phyloP scores from a whole-genome alignment of 345 rosid species.

The Eutrema japonicum region DNA sequence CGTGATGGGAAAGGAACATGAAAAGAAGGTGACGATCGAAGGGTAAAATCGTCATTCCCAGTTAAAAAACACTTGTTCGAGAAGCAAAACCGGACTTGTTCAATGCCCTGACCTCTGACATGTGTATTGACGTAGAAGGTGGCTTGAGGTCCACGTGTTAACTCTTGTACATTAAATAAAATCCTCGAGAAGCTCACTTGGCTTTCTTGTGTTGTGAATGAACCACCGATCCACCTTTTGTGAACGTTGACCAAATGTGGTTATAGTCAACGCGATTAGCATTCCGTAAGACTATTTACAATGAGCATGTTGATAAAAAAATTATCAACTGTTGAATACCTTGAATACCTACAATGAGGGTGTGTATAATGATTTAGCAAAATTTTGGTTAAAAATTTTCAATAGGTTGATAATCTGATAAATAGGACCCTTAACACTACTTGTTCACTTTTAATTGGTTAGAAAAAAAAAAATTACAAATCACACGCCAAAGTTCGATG shows the following conservation, averaged over 20 bases:
- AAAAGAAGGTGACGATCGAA: conserved; percentile 21
- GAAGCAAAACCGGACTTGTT: conserved; percentile 33
- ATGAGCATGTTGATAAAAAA: too few relatives aligned
- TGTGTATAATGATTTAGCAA: too few relatives aligned
- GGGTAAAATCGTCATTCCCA: not conserved
- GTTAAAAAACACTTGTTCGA: conserved; percentile 25
- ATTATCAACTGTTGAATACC: too few relatives aligned
- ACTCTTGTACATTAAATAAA: not conserved
- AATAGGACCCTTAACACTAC: too few relatives aligned
- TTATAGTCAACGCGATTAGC: too few relatives aligned
- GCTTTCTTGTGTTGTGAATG: not conserved
- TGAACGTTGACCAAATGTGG: not conserved
- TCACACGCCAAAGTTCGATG: too few relatives aligned
- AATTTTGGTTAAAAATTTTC: too few relatives aligned
- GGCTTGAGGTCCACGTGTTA: conserved; percentile 29
- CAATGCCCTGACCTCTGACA: conserved; percentile 29
- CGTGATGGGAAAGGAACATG: conserved; percentile 30
- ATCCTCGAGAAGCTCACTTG: conserved; percentile 28
- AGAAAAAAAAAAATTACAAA: too few relatives aligned
- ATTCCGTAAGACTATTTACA: too few relatives aligned
- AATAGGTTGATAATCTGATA: too few relatives aligned
- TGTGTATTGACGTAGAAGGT: conserved; percentile 36
- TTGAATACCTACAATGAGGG: too few relatives aligned
- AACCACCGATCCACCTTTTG: conserved; percentile 12
- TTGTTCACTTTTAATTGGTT: too few relatives aligned